phyloP scores from a whole-genome alignment of 2,329 filamentous ascomycete genomes.

The Cephalotrichum gorgonifer region DNA sequence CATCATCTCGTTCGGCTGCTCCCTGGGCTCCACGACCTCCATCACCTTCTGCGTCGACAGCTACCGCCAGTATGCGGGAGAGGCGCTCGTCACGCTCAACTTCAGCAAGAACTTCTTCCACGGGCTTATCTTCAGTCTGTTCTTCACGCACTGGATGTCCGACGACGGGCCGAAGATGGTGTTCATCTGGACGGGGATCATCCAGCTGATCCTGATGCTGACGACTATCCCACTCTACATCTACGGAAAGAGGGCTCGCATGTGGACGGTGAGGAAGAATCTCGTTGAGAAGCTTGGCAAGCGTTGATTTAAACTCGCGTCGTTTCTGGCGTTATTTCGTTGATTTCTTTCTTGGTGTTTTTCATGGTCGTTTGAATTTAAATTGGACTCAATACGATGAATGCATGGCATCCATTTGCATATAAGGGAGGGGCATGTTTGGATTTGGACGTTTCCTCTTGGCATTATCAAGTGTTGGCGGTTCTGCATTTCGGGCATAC shows the following conservation, averaged over 20 bases:
- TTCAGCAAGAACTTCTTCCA: slow-evolving; percentile 93
- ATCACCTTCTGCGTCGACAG: slow-evolving; percentile 94
- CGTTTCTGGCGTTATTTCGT: too few species aligned
- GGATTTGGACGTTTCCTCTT: too few species aligned
- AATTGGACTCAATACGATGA: too few species aligned
- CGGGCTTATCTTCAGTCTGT: slow-evolving; percentile 78
- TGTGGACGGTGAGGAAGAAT: slow-evolving; percentile 87
- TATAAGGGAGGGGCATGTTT: too few species aligned
- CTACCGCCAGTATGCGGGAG: slow-evolving; percentile 86
- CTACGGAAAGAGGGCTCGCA: slow-evolving; percentile 77
- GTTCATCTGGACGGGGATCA: slow-evolving; percentile 73
- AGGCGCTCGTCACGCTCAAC: slow-evolving; percentile 88
- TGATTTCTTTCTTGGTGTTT: too few species aligned
- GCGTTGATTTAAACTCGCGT: neutral
- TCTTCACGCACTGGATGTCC: slow-evolving; percentile 77
- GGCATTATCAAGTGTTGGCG: too few species aligned
- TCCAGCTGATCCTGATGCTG: slow-evolving; percentile 67
- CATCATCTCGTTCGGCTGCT: slow-evolving; percentile 83
- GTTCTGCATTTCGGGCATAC: too few species aligned
- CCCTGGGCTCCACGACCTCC: slow-evolving; percentile 76
- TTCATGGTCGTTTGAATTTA: too few species aligned
- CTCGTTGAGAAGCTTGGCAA: slow-evolving; percentile 63
- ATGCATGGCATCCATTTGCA: too few species aligned
- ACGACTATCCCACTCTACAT: slow-evolving; percentile 88
- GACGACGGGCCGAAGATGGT: slow-evolving; percentile 65